Evolutionary conservation across 139 green algal genomes (phyloP).

Genomic region (Chlamydomonas schloesseri): DNA sequence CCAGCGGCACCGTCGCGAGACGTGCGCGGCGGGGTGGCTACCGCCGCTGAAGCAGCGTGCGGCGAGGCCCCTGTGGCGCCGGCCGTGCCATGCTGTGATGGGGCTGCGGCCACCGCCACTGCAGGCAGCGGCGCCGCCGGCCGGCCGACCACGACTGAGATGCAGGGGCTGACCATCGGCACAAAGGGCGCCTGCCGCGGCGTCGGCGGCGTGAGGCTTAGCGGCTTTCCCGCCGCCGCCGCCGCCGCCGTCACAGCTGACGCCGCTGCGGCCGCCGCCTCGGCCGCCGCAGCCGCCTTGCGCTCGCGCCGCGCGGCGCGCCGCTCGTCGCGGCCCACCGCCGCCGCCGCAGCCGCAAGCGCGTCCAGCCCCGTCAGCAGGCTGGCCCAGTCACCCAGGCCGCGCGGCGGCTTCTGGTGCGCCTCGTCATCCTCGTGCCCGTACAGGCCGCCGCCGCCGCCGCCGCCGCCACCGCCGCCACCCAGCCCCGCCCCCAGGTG

Average conservation of each 20-base stretch:
- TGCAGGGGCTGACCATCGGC: constrained; percentile 1
- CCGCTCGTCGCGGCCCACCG: not conserved
- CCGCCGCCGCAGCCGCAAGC: constrained; percentile 21
- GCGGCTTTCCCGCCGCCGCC: not conserved
- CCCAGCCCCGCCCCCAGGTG: too few relatives aligned
- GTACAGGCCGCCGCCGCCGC: not conserved
- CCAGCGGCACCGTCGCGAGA: too few relatives aligned
- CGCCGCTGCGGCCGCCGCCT: not conserved
- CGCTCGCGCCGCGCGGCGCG: not conserved
- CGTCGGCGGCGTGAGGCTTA: not conserved
- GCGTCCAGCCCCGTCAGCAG: constrained; percentile 15
- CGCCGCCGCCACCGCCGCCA: not conserved
- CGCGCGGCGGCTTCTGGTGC: not conserved
- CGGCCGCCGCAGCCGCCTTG: not conserved
- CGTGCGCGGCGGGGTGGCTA: too few relatives aligned
- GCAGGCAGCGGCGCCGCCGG: not conserved
- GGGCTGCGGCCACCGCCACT: too few relatives aligned
- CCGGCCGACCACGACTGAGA: not conserved
- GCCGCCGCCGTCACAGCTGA: not conserved
- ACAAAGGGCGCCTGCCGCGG: not conserved
- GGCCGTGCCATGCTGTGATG: too few relatives aligned
- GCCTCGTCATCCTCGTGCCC: not conserved
- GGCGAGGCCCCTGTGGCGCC: too few relatives aligned
- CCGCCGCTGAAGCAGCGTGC: too few relatives aligned
- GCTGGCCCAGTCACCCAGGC: too few relatives aligned